phyloP scores from a whole-genome alignment of 768 basidiomycete genomes.

The Cystobasidium onofrii region DNA sequence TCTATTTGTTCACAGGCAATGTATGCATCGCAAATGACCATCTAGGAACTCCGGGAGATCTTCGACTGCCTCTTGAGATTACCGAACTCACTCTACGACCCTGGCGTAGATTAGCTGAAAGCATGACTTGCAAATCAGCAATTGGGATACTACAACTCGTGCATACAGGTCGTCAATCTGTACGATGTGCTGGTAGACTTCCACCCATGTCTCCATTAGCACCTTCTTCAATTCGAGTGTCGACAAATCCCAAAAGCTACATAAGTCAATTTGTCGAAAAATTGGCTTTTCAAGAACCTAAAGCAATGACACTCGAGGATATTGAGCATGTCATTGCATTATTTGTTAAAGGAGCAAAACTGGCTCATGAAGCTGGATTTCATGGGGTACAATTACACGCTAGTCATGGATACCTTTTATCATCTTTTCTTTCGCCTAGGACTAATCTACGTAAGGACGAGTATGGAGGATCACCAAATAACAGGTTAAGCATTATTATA shows the following conservation, averaged over 20 bases:
- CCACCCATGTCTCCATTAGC: constrained; percentile 59
- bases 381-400: constrained; percentile 76
- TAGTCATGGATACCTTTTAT: constrained; percentile 74
- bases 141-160: constrained; percentile 73
- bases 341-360: constrained; percentile 61
- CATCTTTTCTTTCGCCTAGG: constrained; percentile 69
- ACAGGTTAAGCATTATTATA: constrained; percentile 53
- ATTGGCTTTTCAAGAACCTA: constrained; percentile 60
- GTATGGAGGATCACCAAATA: constrained; percentile 53
- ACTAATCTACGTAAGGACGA: constrained; percentile 57
- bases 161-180: constrained; percentile 70
- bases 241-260: constrained; percentile 38
- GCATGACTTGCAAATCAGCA: constrained; percentile 33
- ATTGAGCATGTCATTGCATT: constrained; percentile 56
- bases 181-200: constrained; percentile 60
- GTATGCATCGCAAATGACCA: constrained; percentile 61
- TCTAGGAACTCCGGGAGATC: constrained; percentile 45
- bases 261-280: constrained; percentile 49
- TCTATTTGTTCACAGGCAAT: constrained; percentile 48
- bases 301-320: constrained; percentile 55
- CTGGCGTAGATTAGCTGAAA: background rate
- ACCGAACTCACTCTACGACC: background rate
- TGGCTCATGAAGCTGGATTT: constrained; percentile 64
- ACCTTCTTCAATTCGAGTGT: constrained; percentile 54
- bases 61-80: background rate